phyloP scores from a whole-genome alignment of 2,329 filamentous ascomycete genomes.

The Polychaeton citri region DNA sequence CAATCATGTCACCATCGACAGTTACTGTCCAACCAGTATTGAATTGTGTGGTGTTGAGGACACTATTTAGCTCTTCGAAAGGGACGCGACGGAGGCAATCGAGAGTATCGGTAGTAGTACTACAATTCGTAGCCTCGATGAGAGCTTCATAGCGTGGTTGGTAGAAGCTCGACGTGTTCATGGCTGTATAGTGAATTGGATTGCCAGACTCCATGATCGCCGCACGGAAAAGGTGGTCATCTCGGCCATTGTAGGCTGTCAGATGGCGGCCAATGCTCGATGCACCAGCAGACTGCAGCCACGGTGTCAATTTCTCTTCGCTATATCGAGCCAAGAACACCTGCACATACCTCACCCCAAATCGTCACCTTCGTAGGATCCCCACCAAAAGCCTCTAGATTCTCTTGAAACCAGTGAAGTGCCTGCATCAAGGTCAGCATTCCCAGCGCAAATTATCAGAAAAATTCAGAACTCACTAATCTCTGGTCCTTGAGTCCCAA shows the following conservation, averaged over 20 bases:
- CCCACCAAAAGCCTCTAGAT: constrained; percentile 59
- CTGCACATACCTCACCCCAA: constrained; percentile 22
- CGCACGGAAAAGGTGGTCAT: constrained; percentile 34
- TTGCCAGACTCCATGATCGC: constrained; percentile 33
- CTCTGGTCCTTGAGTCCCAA: constrained; percentile 31
- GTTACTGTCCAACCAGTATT: constrained; percentile 27
- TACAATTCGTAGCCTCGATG: constrained; percentile 47
- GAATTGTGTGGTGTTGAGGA: constrained; percentile 13
- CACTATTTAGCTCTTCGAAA: constrained; percentile 13
- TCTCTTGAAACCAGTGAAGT: constrained; percentile 16
- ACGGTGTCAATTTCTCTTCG: constrained; percentile 2
- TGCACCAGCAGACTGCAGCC: constrained; percentile 25
- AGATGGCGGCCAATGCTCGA: constrained; percentile 32
- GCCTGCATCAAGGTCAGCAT: constrained; percentile 1
- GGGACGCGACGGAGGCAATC: constrained; percentile 47
- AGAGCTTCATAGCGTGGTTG: constrained; percentile 53
- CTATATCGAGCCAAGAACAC: background rate
- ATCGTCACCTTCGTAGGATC: constrained; percentile 45
- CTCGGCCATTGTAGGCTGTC: constrained; percentile 34
- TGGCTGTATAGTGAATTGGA: constrained; percentile 11
- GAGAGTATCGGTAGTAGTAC: constrained; percentile 41
- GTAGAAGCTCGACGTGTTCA: constrained; percentile 8
- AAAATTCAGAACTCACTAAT: constrained; percentile 16
- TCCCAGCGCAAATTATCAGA: background rate
- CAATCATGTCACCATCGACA: constrained; percentile 45